Evolutionary conservation across 2,329 filamentous ascomycete species (phyloP).

Genomic region (Fonsecaea multimorphosa): DNA sequence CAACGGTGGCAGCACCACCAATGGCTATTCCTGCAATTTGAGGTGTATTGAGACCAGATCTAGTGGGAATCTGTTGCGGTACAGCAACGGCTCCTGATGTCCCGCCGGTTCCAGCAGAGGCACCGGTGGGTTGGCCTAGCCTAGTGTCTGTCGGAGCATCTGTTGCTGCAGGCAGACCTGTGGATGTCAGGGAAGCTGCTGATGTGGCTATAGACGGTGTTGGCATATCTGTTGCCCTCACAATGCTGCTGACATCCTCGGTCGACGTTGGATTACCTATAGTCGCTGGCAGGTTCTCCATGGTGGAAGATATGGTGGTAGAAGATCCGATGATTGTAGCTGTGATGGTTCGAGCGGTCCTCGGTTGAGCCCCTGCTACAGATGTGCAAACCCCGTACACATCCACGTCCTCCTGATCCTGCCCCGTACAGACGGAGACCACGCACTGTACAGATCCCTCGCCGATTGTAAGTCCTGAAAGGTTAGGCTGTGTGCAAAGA

Average conservation of each 20-base stretch:
- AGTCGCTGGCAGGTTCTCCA: slow-evolving; percentile 25
- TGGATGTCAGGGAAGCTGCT: slow-evolving; percentile 5
- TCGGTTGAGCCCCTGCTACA: slow-evolving; percentile 58
- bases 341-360: slow-evolving; percentile 64
- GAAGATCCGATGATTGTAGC: slow-evolving; percentile 59
- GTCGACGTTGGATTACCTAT: slow-evolving; percentile 31
- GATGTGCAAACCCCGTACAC: slow-evolving; percentile 64
- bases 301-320: slow-evolving; percentile 47
- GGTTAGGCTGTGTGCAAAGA: slow-evolving; percentile 66
- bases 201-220: slow-evolving; percentile 25
- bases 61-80: slow-evolving; percentile 2
- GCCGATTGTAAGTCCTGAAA: slow-evolving; percentile 70
- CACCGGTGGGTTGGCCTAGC: slow-evolving; percentile 12
- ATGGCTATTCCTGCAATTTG: slow-evolving; percentile 66
- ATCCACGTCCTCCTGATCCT: slow-evolving; percentile 52
- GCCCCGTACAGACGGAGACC: slow-evolving; percentile 61
- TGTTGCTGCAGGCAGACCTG: slow-evolving; percentile 31
- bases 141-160: slow-evolving; percentile 21
- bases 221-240: slow-evolving; percentile 28
- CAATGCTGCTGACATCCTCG: slow-evolving; percentile 34
- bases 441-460: slow-evolving; percentile 74
- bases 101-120: slow-evolving; percentile 30
- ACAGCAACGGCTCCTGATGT: slow-evolving; percentile 25
- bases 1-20: slow-evolving; percentile 58
- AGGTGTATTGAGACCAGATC: slow-evolving; percentile 44